Percentiles rank a stretch among this genome's conserved stretches.
These are phyloP conservation scores for Triglochin maritima DNA, from an alignment of 106 monocot genomes.

Conservation along the genomic window DNA sequence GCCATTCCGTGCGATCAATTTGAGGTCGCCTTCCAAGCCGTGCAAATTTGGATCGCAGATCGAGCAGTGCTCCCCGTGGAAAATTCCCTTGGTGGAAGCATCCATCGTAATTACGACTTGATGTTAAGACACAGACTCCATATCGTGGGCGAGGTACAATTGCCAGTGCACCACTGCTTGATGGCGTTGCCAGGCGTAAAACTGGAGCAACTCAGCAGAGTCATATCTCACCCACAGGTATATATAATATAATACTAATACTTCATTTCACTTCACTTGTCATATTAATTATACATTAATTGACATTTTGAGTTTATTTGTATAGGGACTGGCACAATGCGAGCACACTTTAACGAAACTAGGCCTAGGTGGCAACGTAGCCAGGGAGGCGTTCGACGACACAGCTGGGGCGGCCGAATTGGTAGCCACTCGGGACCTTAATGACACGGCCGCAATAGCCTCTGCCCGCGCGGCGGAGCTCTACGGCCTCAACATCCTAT, in stretches of 20 bases:
- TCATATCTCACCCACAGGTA: slow-evolving; percentile 26
- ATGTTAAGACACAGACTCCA: slow-evolving; percentile 22
- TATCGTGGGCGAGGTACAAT: slow-evolving; percentile 58
- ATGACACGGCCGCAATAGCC: slow-evolving; percentile 56
- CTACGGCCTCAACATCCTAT: slow-evolving; percentile 46
- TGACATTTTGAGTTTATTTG: not conserved
- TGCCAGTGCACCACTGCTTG: slow-evolving; percentile 50
- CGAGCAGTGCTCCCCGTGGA: slow-evolving; percentile 57
- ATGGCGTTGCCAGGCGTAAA: slow-evolving; percentile 40
- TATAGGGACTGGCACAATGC: slow-evolving; percentile 46
- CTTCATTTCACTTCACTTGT: not conserved
- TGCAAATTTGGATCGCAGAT: slow-evolving; percentile 52
- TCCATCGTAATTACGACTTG: slow-evolving; percentile 45
- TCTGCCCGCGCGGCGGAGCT: slow-evolving; percentile 45
- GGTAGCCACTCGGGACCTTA: slow-evolving; percentile 20
- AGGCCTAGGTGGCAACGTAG: not conserved
- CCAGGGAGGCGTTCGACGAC: slow-evolving; percentile 8
- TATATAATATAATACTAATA: slow-evolving; percentile 1
- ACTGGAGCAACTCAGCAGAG: slow-evolving; percentile 32
- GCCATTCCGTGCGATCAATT: slow-evolving; percentile 31
- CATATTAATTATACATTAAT: not conserved
- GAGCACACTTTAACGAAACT: slow-evolving; percentile 42
- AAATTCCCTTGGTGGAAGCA: slow-evolving; percentile 58
- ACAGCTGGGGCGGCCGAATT: slow-evolving; percentile 22
- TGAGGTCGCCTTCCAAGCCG: slow-evolving; percentile 28